Conservation (phyloP, 495 filamentous ascomycete genomes). For the Talaromyces trachyspermus region DNA sequence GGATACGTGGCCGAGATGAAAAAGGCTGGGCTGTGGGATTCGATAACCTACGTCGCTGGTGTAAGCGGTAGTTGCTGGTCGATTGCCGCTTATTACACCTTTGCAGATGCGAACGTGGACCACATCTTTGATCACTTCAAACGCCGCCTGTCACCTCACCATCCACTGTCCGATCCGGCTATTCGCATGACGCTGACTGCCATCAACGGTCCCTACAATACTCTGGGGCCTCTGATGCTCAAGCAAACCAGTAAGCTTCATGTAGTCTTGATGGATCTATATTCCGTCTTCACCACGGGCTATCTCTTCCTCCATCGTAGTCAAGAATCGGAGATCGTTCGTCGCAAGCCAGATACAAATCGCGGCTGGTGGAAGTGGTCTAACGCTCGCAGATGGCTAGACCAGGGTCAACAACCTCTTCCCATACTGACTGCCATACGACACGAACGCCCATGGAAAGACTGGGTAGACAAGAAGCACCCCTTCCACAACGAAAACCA, state of each 20-base stretch:
- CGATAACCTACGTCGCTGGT: constrained; percentile 77
- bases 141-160: constrained; percentile 5
- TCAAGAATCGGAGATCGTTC: not conserved
- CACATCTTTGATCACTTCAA: constrained; percentile 6
- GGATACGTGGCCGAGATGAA: constrained; percentile 8
- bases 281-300: constrained; percentile 8
- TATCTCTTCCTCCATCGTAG: constrained; percentile 8
- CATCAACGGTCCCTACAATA: constrained; percentile 3
- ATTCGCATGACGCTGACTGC: constrained; percentile 7
- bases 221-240: constrained; percentile 4
- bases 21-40: constrained; percentile 35
- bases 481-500: constrained; percentile 4
- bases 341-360: not conserved
- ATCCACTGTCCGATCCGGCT: constrained; percentile 6
- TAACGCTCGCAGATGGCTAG: constrained; percentile 2
- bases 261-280: constrained; percentile 7
- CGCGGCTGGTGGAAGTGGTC: constrained; percentile 9
- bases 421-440: constrained; percentile 8
- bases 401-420: constrained; percentile 1
- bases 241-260: constrained; percentile 8
- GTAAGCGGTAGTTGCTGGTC: constrained; percentile 8
- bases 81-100: constrained; percentile 8
- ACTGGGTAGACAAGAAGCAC: constrained; percentile 8
- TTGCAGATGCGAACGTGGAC: constrained; percentile 1
- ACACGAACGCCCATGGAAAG: constrained; percentile 9